Conservation (phyloP, 78 protist species). For the Bigelowiella natans region DNA sequence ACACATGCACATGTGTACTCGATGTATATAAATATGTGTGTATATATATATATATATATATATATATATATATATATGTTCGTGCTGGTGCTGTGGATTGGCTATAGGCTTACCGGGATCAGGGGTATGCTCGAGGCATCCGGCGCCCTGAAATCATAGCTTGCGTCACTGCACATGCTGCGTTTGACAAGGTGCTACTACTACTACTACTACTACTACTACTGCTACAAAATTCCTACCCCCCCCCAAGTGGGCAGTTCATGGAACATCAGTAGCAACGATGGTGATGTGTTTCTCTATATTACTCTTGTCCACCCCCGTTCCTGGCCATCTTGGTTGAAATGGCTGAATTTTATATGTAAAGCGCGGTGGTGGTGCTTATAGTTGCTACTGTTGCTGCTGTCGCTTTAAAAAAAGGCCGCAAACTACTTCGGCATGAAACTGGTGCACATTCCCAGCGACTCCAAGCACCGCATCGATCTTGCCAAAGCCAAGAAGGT, state of each 20-base stretch:
- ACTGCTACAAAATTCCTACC: too few species aligned
- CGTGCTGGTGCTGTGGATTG: not conserved
- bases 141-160: not conserved
- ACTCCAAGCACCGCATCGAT: not conserved
- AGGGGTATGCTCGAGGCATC: not conserved
- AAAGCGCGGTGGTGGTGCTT: too few species aligned
- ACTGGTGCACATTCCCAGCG: not conserved
- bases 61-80: not conserved
- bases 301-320: too few species aligned
- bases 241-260: too few species aligned
- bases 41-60: not conserved
- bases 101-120: constrained; percentile 19
- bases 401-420: not conserved
- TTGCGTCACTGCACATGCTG: constrained; percentile 22
- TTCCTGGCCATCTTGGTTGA: too few species aligned
- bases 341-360: too few species aligned
- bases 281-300: too few species aligned
- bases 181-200: constrained; percentile 35
- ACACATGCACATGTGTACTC: not conserved
- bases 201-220: too few species aligned
- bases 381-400: too few species aligned
- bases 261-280: too few species aligned
- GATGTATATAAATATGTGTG: too few species aligned
- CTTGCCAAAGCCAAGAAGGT: not conserved
- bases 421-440: not conserved